phyloP scores from a whole-genome alignment of 805 yeast species.

The Cyberlindnera mycetangii region DNA sequence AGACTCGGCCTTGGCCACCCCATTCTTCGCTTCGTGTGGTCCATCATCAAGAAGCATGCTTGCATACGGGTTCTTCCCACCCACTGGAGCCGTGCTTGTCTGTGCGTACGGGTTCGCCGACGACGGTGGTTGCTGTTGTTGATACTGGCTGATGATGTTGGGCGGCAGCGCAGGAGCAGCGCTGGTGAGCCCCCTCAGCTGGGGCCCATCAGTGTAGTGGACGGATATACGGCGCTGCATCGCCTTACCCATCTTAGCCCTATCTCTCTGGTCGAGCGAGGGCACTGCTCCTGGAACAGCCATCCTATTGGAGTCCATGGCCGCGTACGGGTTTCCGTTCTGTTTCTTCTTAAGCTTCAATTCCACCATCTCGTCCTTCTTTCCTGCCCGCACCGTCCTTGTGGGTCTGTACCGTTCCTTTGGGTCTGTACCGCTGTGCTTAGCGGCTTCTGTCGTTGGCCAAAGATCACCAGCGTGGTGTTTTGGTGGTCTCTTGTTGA shows the following conservation, averaged over 20 bases:
- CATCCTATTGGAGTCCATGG: slow-evolving; percentile 5
- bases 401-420: not conserved
- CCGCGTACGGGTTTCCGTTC: slow-evolving; percentile 1
- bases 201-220: slow-evolving; percentile 28
- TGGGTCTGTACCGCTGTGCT: not conserved
- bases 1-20: not conserved
- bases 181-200: slow-evolving; percentile 11
- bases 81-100: not conserved
- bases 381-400: not conserved
- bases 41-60: slow-evolving; percentile 7
- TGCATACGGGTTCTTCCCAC: slow-evolving; percentile 2
- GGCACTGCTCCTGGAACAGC: slow-evolving; percentile 26
- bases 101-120: not conserved
- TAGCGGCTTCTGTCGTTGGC: not conserved
- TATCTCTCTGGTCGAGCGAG: slow-evolving; percentile 32
- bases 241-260: slow-evolving; percentile 37
- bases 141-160: slow-evolving; percentile 20
- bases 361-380: slow-evolving; percentile 1
- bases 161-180: slow-evolving; percentile 31
- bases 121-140: slow-evolving; percentile 1
- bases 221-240: slow-evolving; percentile 46
- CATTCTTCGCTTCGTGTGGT: not conserved
- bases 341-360: slow-evolving; percentile 6
- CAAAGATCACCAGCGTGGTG: too few relatives aligned
- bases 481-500: not conserved